Base-by-base conservation (phyloP, 164 flowering plant genomes). In the Sextonia rubra region DNA sequence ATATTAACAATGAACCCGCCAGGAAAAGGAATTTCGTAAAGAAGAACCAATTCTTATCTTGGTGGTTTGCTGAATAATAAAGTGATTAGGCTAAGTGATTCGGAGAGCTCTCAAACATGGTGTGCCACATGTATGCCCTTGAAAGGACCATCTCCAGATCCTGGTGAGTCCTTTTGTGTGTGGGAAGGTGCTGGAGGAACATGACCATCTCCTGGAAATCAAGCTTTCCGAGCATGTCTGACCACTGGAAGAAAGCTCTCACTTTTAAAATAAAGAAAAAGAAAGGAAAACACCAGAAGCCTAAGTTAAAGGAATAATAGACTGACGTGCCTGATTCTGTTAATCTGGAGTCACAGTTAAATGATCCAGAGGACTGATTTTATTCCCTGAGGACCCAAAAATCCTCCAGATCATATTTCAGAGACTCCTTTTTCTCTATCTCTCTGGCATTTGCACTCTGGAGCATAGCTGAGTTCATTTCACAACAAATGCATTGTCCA, bases 151-250 rank as follows among this genome's bases (percentile, higher is more conserved):
- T 90, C 83, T 95, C 98, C 0, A 95, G 91, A 77, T 93, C 98
- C 77, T 82, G 86, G 75, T 91, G 83, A 1, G 82, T 83, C 99
- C 98, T 93, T 77, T 84, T 87, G 7, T 83, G 82, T 23, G 99
- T 95, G 8, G 99, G 97, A 75, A 95, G 90, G 76, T 93, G 97
- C 74, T 95, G 99, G 68, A 95, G 92, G 79, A 92, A 90, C 98
- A 95, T 91, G 65, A 93, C 99, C 96, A 93, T 86, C 72, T 95
- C 99, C 73, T 95, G 98, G 82, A 95, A 95, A 66, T 95, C 99
- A 64, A 93, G 97, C 85, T 90, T 89, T 78, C 81, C 91, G 70
- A 95, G 89, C 79, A 86, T 81, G 61, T 91, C 98, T 55, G 98
- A 91, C 99, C 99, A 95, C 99, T 95, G 89, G 47, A 79, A 63